Conservation (phyloP, 2,329 filamentous ascomycete species). For the Sporothrix dimorphospora region DNA sequence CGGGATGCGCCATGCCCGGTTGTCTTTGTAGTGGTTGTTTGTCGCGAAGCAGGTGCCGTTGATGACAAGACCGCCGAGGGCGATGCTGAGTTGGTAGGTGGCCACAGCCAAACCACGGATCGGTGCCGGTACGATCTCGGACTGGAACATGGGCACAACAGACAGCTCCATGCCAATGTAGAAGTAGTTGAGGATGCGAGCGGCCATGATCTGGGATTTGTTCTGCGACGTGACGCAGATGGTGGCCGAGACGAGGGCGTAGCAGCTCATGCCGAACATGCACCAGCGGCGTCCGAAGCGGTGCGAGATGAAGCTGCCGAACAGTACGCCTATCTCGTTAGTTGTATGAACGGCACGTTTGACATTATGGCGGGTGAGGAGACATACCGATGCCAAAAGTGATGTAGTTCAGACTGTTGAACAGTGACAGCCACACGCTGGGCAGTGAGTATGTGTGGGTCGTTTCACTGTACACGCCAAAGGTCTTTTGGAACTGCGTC, state of each 20-base stretch:
- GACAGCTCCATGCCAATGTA: slow-evolving; percentile 48
- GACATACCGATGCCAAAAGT: slow-evolving; percentile 39
- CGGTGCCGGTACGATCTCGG: slow-evolving; percentile 40
- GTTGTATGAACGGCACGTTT: neutral
- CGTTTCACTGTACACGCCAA: slow-evolving; percentile 39
- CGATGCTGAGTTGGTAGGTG: slow-evolving; percentile 42
- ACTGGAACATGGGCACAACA: slow-evolving; percentile 43
- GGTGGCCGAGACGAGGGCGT: slow-evolving; percentile 41
- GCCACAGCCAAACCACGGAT: slow-evolving; percentile 43
- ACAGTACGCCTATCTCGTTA: slow-evolving; percentile 35
- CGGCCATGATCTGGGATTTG: slow-evolving; percentile 41
- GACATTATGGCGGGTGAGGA: neutral
- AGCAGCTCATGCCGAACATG: slow-evolving; percentile 46
- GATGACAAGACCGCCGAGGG: slow-evolving; percentile 36
- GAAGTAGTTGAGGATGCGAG: slow-evolving; percentile 43
- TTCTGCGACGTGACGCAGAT: slow-evolving; percentile 41
- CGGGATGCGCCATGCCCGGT: slow-evolving; percentile 42
- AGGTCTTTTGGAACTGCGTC: slow-evolving; percentile 42
- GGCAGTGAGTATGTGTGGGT: slow-evolving; percentile 37
- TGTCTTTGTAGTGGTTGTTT: slow-evolving; percentile 36
- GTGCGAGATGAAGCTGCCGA: slow-evolving; percentile 39
- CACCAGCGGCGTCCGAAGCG: slow-evolving; percentile 42
- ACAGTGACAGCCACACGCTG: slow-evolving; percentile 43
- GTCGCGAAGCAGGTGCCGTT: slow-evolving; percentile 39
- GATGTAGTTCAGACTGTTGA: slow-evolving; percentile 43